These are phyloP conservation scores for Gracilaria domingensis DNA, from an alignment of 23 red algal species.

Conservation along the genomic window DNA sequence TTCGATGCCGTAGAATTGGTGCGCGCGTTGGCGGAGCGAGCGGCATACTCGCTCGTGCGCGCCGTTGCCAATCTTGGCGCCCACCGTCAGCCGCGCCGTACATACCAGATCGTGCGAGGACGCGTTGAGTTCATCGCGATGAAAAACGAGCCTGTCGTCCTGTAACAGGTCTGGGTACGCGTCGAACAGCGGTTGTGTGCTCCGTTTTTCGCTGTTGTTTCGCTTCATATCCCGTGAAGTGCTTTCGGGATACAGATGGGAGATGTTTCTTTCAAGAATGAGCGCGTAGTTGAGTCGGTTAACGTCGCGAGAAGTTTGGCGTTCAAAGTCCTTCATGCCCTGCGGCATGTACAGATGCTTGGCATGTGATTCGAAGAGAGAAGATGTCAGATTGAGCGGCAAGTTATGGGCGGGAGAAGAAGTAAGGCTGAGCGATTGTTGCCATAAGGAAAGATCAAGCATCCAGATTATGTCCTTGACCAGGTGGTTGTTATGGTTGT, in stretches of 20 bases:
- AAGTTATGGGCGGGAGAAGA: conserved; percentile 6
- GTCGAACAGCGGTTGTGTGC: conserved; percentile 25
- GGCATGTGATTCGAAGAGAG: conserved; percentile 1
- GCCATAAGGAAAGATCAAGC: conserved; percentile 52
- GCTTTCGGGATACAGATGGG: conserved; percentile 39
- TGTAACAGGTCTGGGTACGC: conserved; percentile 35
- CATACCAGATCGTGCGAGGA: conserved; percentile 35
- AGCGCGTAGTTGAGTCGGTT: conserved; percentile 52
- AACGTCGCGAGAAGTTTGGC: conserved; percentile 40
- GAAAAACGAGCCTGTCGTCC: conserved; percentile 37
- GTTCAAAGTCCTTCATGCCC: conserved; percentile 30
- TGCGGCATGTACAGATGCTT: conserved; percentile 59
- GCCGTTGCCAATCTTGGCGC: conserved; percentile 51
- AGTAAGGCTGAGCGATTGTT: conserved; percentile 9
- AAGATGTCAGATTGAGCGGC: background rate
- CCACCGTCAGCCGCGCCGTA: conserved; percentile 48
- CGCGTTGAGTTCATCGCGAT: conserved; percentile 10
- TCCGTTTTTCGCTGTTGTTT: background rate
- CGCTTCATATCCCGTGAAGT: background rate
- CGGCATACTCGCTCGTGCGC: conserved; percentile 65
- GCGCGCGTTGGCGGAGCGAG: conserved; percentile 26
- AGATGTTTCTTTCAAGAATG: conserved; percentile 32
- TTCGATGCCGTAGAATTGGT: conserved; percentile 46
- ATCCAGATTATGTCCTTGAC: conserved; percentile 57
- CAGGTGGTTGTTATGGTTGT: conserved; percentile 62